Conservation (phyloP, 768 basidiomycete genomes). For the Suillus paluster region DNA sequence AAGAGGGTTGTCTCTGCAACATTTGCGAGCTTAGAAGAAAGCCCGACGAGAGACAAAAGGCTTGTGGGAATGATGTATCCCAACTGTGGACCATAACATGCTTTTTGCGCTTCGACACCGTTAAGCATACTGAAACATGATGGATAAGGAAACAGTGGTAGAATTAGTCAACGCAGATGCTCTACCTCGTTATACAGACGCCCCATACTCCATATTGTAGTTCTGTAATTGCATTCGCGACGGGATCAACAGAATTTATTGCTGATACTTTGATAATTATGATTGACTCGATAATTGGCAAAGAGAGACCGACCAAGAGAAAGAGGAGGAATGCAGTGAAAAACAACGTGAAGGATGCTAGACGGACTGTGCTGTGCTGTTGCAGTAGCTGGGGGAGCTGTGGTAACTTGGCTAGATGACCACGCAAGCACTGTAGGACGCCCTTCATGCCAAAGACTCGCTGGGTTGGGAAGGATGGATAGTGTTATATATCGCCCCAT, state of each 20-base stretch:
- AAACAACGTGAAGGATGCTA: conserved; percentile 53
- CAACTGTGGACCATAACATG: conserved; percentile 66
- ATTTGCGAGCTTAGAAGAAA: conserved; percentile 49
- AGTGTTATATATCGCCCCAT: neutral
- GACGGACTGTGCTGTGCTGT: conserved; percentile 51
- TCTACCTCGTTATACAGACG: conserved; percentile 64
- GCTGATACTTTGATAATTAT: conserved; percentile 58
- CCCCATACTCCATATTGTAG: conserved; percentile 86
- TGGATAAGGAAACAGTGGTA: neutral
- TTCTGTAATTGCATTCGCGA: conserved; percentile 58
- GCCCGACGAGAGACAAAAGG: conserved; percentile 45
- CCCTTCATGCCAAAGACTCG: neutral
- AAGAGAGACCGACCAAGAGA: conserved; percentile 74
- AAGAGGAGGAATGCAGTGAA: conserved; percentile 71
- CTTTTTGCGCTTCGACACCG: conserved; percentile 24
- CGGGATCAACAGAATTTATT: conserved; percentile 33
- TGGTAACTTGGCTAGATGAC: conserved; percentile 5
- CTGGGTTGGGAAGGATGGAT: neutral
- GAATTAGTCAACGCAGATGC: conserved; percentile 1
- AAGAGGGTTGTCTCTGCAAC: conserved; percentile 55
- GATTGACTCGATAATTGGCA: conserved; percentile 73
- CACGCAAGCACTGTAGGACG: neutral
- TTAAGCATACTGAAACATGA: conserved; percentile 13
- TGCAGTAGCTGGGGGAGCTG: conserved; percentile 41
- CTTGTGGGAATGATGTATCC: conserved; percentile 67